Percentiles rank a stretch among this genome's conserved stretches.
Evolutionary conservation across 257 asterid species (phyloP).

Genomic region (Ballota nigra): DNA sequence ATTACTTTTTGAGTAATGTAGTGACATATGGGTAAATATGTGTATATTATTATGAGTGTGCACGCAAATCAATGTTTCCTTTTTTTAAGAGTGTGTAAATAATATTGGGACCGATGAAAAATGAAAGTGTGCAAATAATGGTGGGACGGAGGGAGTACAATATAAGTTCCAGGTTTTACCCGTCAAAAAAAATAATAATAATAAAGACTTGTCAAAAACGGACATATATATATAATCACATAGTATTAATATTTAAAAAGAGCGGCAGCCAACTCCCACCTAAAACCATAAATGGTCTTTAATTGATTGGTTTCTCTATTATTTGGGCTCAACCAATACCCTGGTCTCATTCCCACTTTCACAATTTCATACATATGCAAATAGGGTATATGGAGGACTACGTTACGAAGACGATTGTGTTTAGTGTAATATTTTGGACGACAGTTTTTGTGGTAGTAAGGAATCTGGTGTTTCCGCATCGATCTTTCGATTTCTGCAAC

Average conservation of each 20-base stretch:
- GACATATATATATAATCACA: neutral
- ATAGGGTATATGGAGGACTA: conserved; percentile 78
- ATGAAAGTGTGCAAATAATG: too few species aligned
- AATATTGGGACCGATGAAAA: too few species aligned
- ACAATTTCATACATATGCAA: neutral
- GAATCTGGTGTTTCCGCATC: conserved; percentile 31
- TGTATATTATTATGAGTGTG: too few species aligned
- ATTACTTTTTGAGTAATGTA: too few species aligned
- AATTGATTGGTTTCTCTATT: neutral
- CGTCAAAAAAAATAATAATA: too few species aligned
- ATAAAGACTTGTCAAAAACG: neutral
- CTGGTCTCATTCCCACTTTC: neutral
- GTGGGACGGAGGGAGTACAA: too few species aligned
- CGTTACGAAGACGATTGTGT: conserved; percentile 32
- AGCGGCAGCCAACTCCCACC: neutral
- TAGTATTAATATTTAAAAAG: neutral
- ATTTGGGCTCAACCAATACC: neutral
- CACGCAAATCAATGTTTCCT: too few species aligned
- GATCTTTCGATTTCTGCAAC: conserved; percentile 80
- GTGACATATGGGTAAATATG: too few species aligned
- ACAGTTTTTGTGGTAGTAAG: conserved; percentile 45
- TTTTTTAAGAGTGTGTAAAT: too few species aligned
- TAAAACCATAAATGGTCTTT: neutral
- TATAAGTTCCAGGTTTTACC: too few species aligned
- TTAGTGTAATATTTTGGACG: conserved; percentile 66